These are phyloP conservation scores for Hypomontagnella monticulosa DNA, from an alignment of 495 filamentous ascomycete species.

Conservation along the genomic window DNA sequence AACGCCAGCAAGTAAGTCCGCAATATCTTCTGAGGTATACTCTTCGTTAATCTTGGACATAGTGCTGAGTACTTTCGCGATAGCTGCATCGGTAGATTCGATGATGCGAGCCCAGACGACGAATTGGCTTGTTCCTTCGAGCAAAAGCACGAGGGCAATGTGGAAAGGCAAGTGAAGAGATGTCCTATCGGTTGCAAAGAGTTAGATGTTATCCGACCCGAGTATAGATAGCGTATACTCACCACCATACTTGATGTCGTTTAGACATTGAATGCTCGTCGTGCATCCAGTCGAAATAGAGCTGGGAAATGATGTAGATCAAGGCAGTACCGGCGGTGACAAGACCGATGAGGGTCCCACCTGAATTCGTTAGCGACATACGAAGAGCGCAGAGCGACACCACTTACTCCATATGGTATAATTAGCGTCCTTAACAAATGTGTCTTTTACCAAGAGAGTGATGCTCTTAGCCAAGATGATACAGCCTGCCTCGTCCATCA, in stretches of 20 bases:
- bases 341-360: conserved; percentile 46
- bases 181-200: conserved; percentile 48
- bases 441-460: conserved; percentile 36
- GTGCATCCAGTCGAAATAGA: conserved; percentile 72
- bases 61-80: conserved; percentile 15
- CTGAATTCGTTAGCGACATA: conserved; percentile 33
- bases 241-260: conserved; percentile 42
- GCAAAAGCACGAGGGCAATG: conserved; percentile 54
- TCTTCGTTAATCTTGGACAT: neutral
- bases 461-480: conserved; percentile 41
- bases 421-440: conserved; percentile 53
- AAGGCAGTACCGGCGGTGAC: conserved; percentile 58
- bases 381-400: conserved; percentile 20
- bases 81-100: conserved; percentile 24
- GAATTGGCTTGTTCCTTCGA: conserved; percentile 47
- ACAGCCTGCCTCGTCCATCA: conserved; percentile 20
- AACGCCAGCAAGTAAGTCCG: conserved; percentile 13
- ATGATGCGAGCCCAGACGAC: conserved; percentile 50
- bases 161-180: conserved; percentile 77
- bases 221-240: conserved; percentile 57
- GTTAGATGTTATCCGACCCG: conserved; percentile 25
- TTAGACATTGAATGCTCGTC: conserved; percentile 62
- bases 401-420: conserved; percentile 48
- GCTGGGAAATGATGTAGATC: conserved; percentile 73
- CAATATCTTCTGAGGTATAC: conserved; percentile 23